Evolutionary conservation across 2,329 filamentous ascomycete species (phyloP).

Genomic region (Aspergillus clavatus): DNA sequence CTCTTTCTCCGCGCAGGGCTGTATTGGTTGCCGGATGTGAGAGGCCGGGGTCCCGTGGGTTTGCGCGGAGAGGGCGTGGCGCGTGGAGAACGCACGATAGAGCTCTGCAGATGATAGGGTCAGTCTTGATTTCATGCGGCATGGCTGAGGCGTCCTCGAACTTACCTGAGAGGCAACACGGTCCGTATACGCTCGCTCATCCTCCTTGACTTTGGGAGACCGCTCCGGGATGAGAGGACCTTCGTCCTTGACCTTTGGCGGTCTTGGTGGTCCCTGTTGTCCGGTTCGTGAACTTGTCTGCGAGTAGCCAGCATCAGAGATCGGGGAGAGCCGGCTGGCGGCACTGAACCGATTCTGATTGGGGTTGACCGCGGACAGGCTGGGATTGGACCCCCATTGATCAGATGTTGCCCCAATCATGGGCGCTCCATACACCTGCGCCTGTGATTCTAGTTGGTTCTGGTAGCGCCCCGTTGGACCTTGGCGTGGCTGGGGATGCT

Average conservation of each 20-base stretch:
- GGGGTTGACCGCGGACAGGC: constrained; percentile 31
- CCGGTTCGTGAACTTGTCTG: constrained; percentile 33
- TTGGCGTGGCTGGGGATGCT: constrained; percentile 61
- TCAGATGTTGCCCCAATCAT: constrained; percentile 30
- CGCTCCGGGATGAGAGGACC: constrained; percentile 56
- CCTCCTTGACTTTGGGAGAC: constrained; percentile 37
- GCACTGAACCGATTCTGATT: constrained; percentile 34
- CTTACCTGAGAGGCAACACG: constrained; percentile 38
- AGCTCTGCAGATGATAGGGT: constrained; percentile 19
- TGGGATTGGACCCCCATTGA: constrained; percentile 43
- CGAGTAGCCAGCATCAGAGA: constrained; percentile 46
- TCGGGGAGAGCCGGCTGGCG: constrained; percentile 41
- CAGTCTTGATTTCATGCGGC: constrained; percentile 4
- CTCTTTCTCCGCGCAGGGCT: constrained; percentile 34
- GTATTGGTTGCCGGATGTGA: constrained; percentile 35
- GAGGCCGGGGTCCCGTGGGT: constrained; percentile 46
- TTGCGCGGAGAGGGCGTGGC: constrained; percentile 37
- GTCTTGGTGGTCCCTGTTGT: constrained; percentile 43
- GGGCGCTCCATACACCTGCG: constrained; percentile 45
- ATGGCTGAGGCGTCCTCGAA: constrained; percentile 10
- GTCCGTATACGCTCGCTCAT: constrained; percentile 36
- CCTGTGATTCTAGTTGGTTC: constrained; percentile 57
- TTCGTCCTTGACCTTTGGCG: constrained; percentile 53
- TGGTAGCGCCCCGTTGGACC: constrained; percentile 60
- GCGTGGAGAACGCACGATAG: constrained; percentile 30